Base-by-base conservation (phyloP, 2,329 filamentous ascomycete species). In the Xylariales sp. region DNA sequence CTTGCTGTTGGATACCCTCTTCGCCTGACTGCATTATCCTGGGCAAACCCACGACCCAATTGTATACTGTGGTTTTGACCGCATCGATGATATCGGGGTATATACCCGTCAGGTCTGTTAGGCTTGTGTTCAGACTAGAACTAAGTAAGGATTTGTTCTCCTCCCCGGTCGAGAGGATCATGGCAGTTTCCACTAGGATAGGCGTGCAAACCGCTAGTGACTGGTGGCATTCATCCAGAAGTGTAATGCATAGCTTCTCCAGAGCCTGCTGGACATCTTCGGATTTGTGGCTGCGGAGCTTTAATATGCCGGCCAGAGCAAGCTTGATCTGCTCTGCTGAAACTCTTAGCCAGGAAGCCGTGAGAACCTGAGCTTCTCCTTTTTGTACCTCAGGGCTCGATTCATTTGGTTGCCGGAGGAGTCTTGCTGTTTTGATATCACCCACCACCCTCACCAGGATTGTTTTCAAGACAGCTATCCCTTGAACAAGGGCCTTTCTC, bases 1-100 rank as follows among this genome's bases (percentile, higher is more conserved):
- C 80, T 39, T 76, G 74, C 44, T 80, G 73, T 57, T 94, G 95
- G 19, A 74, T 69, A n/a, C 72, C 71, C 49, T 95, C 88, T 51
- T 97, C 89, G 48, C 81, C 84, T 7, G 81, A 78, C 56, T 91
- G 88, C 80, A 96, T 90, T 12, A 88, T 63, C 13, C 89, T 77
- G 5, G 91, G 83, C 14, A 98, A 73, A 28, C 87, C 83, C 3
- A 79, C 78, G 17, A 90, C 75, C 89, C 90, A 96, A 37, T 81
- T 81, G 57, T 91, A 85, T 1, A 94, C 70, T 1, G 78, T 83
- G 19, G 72, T 75, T 49, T 87, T 86, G 18, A 91, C 66, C 3
- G 76, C 65, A 16, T 85, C 79, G 4, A 73, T 65, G 2, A 90
- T 69, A 33, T 75, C 66, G 2, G 72, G 62, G 48, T 88, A 80